Evolutionary conservation across 129 eudicot genomes (phyloP).

Genomic region (Kitagawia praeruptora): DNA sequence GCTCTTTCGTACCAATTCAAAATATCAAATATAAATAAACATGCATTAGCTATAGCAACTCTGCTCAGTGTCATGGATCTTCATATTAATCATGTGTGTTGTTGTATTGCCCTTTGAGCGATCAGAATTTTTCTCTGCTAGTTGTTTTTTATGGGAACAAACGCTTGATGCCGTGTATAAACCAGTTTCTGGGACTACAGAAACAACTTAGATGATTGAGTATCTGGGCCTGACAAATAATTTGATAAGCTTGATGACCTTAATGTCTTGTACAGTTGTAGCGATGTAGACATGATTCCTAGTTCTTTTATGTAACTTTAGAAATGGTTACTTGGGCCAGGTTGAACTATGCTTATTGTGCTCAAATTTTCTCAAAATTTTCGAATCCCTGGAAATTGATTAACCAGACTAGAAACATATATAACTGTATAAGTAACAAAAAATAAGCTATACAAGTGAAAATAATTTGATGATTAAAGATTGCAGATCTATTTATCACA

Average conservation of each 20-base stretch:
- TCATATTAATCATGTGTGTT: neutral
- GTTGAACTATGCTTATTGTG: neutral
- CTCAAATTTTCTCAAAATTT: neutral
- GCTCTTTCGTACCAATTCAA: neutral
- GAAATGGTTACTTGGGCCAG: neutral
- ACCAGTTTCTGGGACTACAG: neutral
- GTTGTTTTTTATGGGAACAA: neutral
- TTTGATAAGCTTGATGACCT: neutral
- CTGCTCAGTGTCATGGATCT: neutral
- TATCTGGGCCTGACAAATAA: neutral
- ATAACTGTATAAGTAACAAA: neutral
- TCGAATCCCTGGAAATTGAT: neutral
- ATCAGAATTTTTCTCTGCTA: neutral
- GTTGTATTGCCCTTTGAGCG: neutral
- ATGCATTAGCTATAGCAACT: neutral
- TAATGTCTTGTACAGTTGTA: neutral
- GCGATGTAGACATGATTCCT: neutral
- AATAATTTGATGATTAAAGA: neutral
- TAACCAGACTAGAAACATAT: neutral
- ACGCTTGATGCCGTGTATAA: neutral
- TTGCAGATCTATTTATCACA: neutral
- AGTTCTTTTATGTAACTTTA: neutral
- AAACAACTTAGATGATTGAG: neutral
- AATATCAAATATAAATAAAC: neutral
- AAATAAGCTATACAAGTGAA: no score